Evolutionary conservation across 1,139 yeast genomes (phyloP).

Genomic region (Saccharomyces hybrid): DNA sequence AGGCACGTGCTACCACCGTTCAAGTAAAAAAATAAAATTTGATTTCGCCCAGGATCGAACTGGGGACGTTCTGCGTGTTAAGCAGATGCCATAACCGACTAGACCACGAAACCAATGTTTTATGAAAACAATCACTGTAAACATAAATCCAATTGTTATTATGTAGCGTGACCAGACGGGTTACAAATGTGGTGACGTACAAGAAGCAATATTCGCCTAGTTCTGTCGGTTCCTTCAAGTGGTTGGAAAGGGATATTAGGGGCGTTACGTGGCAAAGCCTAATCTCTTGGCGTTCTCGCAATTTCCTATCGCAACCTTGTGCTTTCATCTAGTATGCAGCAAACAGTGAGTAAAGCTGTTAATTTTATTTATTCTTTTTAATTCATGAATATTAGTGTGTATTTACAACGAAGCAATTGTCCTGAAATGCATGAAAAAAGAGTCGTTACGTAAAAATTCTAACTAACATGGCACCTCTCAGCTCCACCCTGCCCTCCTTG

Average conservation of each 20-base stretch:
- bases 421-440: background rate
- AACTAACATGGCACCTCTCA: background rate
- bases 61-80: slow-evolving; percentile 99
- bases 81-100: slow-evolving; percentile 99
- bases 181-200: background rate
- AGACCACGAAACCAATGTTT: slow-evolving; percentile 70
- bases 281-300: background rate
- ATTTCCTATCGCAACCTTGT: background rate
- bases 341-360: too few species aligned
- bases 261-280: background rate
- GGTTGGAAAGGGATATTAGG: background rate
- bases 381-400: background rate
- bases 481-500: background rate
- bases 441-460: background rate
- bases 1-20: background rate
- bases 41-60: slow-evolving; percentile 99
- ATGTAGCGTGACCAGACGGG: background rate
- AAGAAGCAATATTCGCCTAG: background rate
- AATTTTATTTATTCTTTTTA: background rate
- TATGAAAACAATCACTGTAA: too few species aligned
- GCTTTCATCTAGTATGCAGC: too few species aligned
- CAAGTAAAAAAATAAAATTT: too few species aligned
- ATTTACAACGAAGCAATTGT: background rate
- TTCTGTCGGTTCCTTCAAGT: background rate
- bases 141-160: too few species aligned